These are phyloP conservation scores for Podaxis sp. DNA, from an alignment of 768 basidiomycete species.

Conservation along the genomic window DNA sequence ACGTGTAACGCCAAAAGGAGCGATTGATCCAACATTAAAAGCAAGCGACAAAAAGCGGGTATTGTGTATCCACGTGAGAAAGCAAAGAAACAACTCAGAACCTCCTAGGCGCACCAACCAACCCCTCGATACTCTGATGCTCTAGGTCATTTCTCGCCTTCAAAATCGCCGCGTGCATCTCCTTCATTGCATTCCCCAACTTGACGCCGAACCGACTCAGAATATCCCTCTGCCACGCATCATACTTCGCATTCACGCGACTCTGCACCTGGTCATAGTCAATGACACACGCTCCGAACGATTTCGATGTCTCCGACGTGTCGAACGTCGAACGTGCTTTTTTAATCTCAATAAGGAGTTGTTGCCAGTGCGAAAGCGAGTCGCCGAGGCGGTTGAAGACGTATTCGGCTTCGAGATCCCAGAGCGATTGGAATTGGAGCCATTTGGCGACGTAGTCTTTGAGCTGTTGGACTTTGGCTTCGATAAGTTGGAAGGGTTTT, in stretches of 20 bases:
- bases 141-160: constrained; percentile 96
- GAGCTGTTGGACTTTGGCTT: constrained; percentile 83
- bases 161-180: constrained; percentile 90
- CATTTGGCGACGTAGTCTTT: constrained; percentile 94
- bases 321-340: constrained; percentile 96
- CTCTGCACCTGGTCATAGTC: constrained; percentile 99
- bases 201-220: constrained; percentile 90
- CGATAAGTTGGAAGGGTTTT: constrained; percentile 83
- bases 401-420: constrained; percentile 97
- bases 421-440: constrained; percentile 98
- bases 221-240: constrained; percentile 96
- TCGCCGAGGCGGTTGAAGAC: constrained; percentile 96
- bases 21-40: not conserved
- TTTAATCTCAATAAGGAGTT: constrained; percentile 95
- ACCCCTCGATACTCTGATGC: constrained; percentile 92
- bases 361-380: constrained; percentile 91
- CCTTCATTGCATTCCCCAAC: constrained; percentile 94
- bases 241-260: constrained; percentile 97
- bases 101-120: constrained; percentile 55
- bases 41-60: not conserved
- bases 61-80: not conserved
- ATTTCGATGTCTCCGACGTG: constrained; percentile 89
- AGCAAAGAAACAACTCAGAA: constrained; percentile 37
- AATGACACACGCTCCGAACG: constrained; percentile 91
- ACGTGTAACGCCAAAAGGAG: not conserved